Percentiles rank a stretch among this genome's conserved stretches.
Conservation (phyloP, 1,284 basidiomycete genomes). For the Cutaneotrichosporon sp. region DNA sequence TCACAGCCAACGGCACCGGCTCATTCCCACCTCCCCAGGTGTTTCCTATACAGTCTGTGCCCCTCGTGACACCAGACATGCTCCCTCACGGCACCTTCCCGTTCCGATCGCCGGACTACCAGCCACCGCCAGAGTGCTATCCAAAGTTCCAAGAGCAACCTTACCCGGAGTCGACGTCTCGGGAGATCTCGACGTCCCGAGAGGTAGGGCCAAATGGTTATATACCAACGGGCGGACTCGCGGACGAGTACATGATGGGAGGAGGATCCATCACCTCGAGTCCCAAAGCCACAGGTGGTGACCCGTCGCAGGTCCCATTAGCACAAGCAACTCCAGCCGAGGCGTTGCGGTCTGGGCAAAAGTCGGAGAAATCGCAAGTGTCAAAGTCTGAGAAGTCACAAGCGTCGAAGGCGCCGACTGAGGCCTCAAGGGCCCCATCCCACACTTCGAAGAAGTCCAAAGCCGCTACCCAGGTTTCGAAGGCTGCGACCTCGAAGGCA, state of each 20-base stretch:
- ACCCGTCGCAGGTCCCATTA: neutral
- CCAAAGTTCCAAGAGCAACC: neutral
- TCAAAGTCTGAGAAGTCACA: too few relatives aligned
- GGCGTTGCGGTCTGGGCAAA: too few relatives aligned
- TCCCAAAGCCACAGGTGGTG: neutral
- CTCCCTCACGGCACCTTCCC: neutral
- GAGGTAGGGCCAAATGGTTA: neutral
- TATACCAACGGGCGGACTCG: neutral
- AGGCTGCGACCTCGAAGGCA: too few relatives aligned
- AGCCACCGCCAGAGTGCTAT: neutral
- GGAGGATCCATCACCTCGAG: neutral
- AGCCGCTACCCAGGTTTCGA: too few relatives aligned
- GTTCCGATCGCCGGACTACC: neutral
- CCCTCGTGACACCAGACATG: neutral
- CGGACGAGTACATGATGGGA: slow-evolving; percentile 1
- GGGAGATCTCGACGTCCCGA: neutral
- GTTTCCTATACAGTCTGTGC: neutral
- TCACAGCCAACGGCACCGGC: slow-evolving; percentile 1
- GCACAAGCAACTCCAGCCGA: too few relatives aligned
- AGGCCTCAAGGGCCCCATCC: neutral
- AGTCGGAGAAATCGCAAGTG: too few relatives aligned
- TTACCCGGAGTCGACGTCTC: neutral
- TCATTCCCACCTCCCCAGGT: neutral
- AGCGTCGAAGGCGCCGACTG: neutral
- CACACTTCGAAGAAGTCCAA: neutral